These are phyloP conservation scores for Nannochloropsis salina DNA, from an alignment of 108 stramenopile species.

Conservation along the genomic window DNA sequence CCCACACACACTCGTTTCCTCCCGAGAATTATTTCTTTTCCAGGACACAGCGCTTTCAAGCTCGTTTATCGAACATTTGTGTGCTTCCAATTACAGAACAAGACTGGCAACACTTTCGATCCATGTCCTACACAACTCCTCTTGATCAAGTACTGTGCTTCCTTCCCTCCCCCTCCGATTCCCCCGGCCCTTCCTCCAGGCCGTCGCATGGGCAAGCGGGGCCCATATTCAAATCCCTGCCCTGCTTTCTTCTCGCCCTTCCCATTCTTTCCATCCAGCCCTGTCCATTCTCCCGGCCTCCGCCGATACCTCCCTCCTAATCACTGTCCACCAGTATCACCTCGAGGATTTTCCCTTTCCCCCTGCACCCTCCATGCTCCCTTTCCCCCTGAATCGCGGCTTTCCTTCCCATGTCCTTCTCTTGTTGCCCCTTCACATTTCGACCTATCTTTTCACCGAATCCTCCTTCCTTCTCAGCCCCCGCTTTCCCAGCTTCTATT, in stretches of 20 bases:
- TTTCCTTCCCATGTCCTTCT: not conserved
- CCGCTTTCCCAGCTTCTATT: too few species aligned
- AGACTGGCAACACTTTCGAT: too few species aligned
- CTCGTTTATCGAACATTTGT: too few species aligned
- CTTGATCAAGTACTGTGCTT: not conserved
- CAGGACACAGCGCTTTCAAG: too few species aligned
- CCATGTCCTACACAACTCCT: too few species aligned
- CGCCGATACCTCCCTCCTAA: not conserved
- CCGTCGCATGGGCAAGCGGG: not conserved
- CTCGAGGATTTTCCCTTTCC: not conserved
- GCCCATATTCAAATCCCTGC: not conserved
- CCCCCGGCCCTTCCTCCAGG: not conserved
- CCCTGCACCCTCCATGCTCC: not conserved
- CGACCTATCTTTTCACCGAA: not conserved
- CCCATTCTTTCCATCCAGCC: not conserved
- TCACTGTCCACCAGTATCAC: not conserved
- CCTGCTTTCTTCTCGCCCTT: not conserved
- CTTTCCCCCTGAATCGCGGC: not conserved
- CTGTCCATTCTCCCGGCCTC: not conserved
- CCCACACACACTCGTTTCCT: too few species aligned
- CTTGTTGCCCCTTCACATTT: not conserved
- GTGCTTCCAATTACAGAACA: too few species aligned
- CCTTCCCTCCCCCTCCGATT: not conserved
- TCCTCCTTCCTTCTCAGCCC: not conserved
- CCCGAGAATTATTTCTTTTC: too few species aligned